Evolutionary conservation across 164 flowering plant species (phyloP).

Genomic region (Magnolia kwangsiensis): DNA sequence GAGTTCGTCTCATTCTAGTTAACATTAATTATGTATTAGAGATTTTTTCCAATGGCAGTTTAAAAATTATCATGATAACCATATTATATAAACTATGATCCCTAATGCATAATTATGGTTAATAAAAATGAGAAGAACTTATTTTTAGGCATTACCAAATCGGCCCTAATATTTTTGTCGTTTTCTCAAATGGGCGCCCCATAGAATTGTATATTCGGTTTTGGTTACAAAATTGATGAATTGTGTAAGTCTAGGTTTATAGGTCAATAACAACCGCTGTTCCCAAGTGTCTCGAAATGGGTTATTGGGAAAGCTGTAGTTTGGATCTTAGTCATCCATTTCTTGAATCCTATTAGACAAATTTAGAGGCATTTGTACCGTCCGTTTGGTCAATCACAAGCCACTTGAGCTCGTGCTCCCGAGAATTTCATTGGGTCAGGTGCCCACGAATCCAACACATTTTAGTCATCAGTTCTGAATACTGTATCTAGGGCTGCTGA

Average conservation of each 20-base stretch:
- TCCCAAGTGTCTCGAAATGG: background rate
- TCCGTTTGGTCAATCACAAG: constrained; percentile 14
- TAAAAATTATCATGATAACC: too few relatives aligned
- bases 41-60: too few relatives aligned
- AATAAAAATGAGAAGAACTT: too few relatives aligned
- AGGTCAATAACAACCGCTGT: background rate
- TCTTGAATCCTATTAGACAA: constrained; percentile 9
- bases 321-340: background rate
- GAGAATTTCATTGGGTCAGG: constrained; percentile 31
- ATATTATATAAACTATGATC: too few relatives aligned
- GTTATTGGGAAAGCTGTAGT: background rate
- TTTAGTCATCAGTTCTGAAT: background rate
- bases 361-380: constrained; percentile 20
- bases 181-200: too few relatives aligned
- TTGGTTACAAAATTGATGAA: too few relatives aligned
- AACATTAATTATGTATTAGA: too few relatives aligned
- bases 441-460: constrained; percentile 16
- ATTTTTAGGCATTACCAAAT: too few relatives aligned
- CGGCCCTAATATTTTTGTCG: too few relatives aligned
- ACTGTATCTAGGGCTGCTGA: background rate
- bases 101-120: too few relatives aligned
- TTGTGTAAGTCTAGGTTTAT: background rate
- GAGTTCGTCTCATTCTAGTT: too few relatives aligned
- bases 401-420: constrained; percentile 27
- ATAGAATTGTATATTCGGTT: too few relatives aligned